Evolutionary conservation across 2,329 filamentous ascomycete species (phyloP).

Genomic region (Colletotrichum gigasporum): DNA sequence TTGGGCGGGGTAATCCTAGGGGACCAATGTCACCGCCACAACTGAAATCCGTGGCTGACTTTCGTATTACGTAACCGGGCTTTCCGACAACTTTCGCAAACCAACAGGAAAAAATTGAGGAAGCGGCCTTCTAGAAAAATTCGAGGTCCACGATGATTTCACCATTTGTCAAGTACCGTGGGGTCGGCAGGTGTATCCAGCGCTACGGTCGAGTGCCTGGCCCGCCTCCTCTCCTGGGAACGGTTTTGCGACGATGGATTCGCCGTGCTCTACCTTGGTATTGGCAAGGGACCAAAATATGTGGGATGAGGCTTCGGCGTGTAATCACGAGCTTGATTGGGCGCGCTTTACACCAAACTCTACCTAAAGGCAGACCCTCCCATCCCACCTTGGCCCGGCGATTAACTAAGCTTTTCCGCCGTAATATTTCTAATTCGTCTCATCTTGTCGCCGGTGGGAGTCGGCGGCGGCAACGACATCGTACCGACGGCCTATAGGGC

Average conservation of each 20-base stretch:
- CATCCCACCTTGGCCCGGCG: slow-evolving; percentile 14
- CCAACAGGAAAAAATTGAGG: neutral
- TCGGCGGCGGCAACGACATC: slow-evolving; percentile 5
- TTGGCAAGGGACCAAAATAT: no score
- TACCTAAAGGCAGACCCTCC: no score
- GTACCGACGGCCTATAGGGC: neutral
- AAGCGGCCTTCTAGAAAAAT: slow-evolving; percentile 23
- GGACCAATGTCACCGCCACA: no score
- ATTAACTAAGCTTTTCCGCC: slow-evolving; percentile 22
- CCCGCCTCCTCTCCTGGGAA: no score
- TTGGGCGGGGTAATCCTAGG: no score
- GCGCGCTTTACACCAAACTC: neutral
- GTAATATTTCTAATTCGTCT: slow-evolving; percentile 29
- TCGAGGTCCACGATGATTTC: slow-evolving; percentile 18
- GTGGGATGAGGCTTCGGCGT: slow-evolving; percentile 5
- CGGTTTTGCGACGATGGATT: no score
- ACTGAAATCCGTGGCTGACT: no score
- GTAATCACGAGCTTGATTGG: neutral
- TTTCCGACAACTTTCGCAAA: neutral
- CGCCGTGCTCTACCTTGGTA: no score
- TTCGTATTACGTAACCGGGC: no score
- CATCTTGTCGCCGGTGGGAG: slow-evolving; percentile 5
- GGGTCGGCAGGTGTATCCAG: no score
- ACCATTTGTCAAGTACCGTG: neutral
- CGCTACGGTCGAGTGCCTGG: no score